These are phyloP conservation scores for Myrica gale DNA, from an alignment of 306 rosid species.

Conservation along the genomic window DNA sequence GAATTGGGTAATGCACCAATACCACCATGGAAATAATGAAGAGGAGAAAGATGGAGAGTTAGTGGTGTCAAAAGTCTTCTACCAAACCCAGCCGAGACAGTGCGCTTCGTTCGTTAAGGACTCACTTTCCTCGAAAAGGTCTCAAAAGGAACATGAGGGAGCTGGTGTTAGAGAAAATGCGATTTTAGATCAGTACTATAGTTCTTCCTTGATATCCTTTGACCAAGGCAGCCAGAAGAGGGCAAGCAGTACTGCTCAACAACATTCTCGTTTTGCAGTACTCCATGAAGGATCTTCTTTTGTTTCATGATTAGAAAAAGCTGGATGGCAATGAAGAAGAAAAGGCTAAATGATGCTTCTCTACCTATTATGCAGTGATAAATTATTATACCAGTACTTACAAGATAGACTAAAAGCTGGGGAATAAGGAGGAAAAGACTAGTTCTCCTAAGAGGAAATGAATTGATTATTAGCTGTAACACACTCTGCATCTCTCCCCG, in stretches of 20 bases:
- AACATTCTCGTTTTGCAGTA: slow-evolving; percentile 38
- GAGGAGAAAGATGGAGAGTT: slow-evolving; percentile 75
- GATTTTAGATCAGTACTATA: slow-evolving; percentile 36
- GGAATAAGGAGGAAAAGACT: slow-evolving; percentile 26
- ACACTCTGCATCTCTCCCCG: background rate
- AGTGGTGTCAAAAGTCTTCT: slow-evolving; percentile 77
- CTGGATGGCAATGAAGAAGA: background rate
- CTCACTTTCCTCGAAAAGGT: slow-evolving; percentile 38
- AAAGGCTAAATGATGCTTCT: no score
- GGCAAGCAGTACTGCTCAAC: slow-evolving; percentile 27
- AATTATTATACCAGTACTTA: background rate
- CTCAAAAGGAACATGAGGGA: slow-evolving; percentile 33
- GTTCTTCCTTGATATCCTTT: slow-evolving; percentile 50
- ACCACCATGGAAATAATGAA: slow-evolving; percentile 59
- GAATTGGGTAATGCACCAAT: slow-evolving; percentile 79
- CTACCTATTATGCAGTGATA: background rate
- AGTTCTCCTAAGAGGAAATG: no score
- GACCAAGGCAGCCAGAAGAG: slow-evolving; percentile 54
- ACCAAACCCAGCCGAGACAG: slow-evolving; percentile 78
- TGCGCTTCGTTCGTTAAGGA: slow-evolving; percentile 59
- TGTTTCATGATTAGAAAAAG: slow-evolving; percentile 31
- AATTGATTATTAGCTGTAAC: background rate
- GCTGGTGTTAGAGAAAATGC: slow-evolving; percentile 28
- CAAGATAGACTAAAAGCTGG: slow-evolving; percentile 18
- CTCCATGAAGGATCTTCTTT: slow-evolving; percentile 51